Base-by-base conservation (phyloP, 257 asterid species). In the Vinca minor region DNA sequence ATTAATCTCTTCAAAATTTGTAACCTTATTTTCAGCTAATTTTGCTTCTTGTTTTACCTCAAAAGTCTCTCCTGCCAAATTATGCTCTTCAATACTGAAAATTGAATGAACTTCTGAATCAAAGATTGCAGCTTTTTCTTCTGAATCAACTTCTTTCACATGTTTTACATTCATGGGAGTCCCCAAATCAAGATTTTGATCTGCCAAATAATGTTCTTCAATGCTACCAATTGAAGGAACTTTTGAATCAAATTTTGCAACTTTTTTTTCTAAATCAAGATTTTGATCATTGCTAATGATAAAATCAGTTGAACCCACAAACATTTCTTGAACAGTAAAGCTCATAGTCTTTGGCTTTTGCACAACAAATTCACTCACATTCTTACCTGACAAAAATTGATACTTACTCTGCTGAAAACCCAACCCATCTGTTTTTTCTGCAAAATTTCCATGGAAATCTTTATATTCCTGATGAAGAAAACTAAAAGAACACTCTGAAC, bases 321-420 rank as follows among this genome's bases (percentile, higher is more conserved):
- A 84, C 79, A 87, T 54, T 67, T 85, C 91, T 47, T 78, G 79
- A 49, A 81, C 73, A 26, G 55, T 62, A 69, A 78, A 77, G 32
- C 77, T 72, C 65, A 36, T 62, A 4, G 50, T 60, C 63, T 78
- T 72, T 21, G 87, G 66, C 71, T 82, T 76, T 71, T 79, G 85
- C 17, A 84, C 44, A 67, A 84, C 44, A 67, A 70, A 81, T 49
- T 72, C 82, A 36, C 71, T 70, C 28, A 82, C 69, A 76, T 83
- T 64, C 61, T 76, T 45, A 0, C 78, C 67, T 47, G 81, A 71
- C 59, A 62, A 3, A 65, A 71, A 76, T 61, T 87, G 77, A 62
- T 67, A 85, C 82, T 84, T 77, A 39, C 73, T 70, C 68, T 78
- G 75, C 42, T 69, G 49, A 60, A 48, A 73, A 81, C 72, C 84